A percentile compares a stretch with the other conserved stretches of the same genome.
These are phyloP conservation scores for Rhizopus arrhizus DNA, from an alignment of 371 early-diverging fungal genomes.

Conservation along the genomic window DNA sequence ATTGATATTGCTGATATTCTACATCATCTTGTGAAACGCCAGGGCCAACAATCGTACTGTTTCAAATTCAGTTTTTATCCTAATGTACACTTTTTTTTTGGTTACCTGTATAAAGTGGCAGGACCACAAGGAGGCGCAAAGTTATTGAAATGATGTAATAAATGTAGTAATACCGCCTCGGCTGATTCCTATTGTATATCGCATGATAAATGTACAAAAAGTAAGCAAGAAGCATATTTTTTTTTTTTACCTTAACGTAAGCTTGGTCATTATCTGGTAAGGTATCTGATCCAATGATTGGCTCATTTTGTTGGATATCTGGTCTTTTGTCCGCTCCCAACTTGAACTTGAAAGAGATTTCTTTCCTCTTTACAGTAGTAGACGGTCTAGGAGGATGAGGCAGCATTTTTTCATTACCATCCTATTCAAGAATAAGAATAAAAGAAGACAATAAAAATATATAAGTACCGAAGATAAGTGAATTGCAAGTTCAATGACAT, in stretches of 20 bases:
- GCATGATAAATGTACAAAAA: neutral
- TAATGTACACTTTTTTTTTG: neutral
- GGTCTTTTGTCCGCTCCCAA: conserved; percentile 45
- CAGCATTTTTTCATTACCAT: conserved; percentile 12
- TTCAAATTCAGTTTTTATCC: neutral
- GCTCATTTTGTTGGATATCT: conserved; percentile 29
- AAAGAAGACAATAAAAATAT: neutral
- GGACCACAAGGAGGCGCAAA: conserved; percentile 60
- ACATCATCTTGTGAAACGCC: conserved; percentile 47
- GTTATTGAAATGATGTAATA: conserved; percentile 59
- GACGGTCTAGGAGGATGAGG: conserved; percentile 13
- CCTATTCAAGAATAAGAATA: neutral
- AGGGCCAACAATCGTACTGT: conserved; percentile 51
- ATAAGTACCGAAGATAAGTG: conserved; percentile 39
- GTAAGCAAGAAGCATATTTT: neutral
- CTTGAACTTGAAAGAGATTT: conserved; percentile 48
- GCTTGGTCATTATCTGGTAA: conserved; percentile 41
- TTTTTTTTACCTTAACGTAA: conserved; percentile 52
- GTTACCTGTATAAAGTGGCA: conserved; percentile 45
- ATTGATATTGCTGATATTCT: conserved; percentile 52
- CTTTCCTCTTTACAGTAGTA: conserved; percentile 32
- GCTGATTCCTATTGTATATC: conserved; percentile 45
- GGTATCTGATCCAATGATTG: conserved; percentile 22
- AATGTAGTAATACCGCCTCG: conserved; percentile 53
- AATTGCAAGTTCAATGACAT: conserved; percentile 68